Base-by-base conservation (phyloP, 805 yeast genomes). In the Diddensiella transvaalensis region DNA sequence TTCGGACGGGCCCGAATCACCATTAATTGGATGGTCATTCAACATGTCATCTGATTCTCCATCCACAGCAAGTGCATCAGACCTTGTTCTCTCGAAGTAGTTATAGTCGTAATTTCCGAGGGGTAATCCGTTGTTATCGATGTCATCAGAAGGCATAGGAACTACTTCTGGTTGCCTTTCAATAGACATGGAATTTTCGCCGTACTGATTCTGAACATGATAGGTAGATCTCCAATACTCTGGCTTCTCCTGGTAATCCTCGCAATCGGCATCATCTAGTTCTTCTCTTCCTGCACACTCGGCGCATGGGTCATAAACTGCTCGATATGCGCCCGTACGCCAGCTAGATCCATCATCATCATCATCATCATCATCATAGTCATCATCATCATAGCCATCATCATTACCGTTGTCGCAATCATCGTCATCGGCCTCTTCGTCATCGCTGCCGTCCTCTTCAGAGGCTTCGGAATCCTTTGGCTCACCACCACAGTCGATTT, bases 221-320 rank as follows among this genome's bases (percentile, higher is more conserved):
- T n/a, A n/a, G n/a, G n/a, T n/a, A n/a, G n/a, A n/a, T n/a, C n/a
- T n/a, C n/a, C n/a, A n/a, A n/a, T n/a, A n/a, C n/a, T n/a, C n/a
- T n/a, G n/a, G n/a, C n/a, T 26, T 26, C 8, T 26, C 32, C 32
- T 26, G 32, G n/a, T n/a, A n/a, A n/a, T 44, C 44, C 13, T 18
- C 32, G 33, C 30, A n/a, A 13, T 19, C 47, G 17, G 17, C 46
- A 8, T 42, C 23, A 19, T 32, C 44, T 13, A 17, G 21, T 4
- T 26, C 44, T 11, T 41, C 44, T 5, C 17, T 35, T 35, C 15
- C 38, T 8, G 38, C 38, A 35, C 38, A 35, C 38, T n/a, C 38
- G 8, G 21, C 38, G 15, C 38, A 35, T 10, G 38, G 38, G 21
- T 35, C 38, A 35, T 35, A 35, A 29, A 10, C 32, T 10, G 32